A percentile compares a stretch with the other conserved stretches of the same genome.
phyloP scores from a whole-genome alignment of 352 stramenopile species.

The Pythium apleroticum region DNA sequence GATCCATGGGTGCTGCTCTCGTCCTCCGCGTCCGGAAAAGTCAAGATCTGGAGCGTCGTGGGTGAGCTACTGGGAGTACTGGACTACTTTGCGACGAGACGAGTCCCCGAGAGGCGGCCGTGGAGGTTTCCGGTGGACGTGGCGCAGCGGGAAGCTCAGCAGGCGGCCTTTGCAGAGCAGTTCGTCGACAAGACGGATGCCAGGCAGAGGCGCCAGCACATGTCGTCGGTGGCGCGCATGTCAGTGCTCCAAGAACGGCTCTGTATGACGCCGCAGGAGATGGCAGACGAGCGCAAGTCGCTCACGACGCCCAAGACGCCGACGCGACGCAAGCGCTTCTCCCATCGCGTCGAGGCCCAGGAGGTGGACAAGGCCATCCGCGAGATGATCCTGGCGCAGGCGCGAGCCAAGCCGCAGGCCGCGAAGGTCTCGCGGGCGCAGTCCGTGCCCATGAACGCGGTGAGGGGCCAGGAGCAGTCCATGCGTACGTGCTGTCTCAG shows the following conservation, averaged over 20 bases:
- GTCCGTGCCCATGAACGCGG: neutral
- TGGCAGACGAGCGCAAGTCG: conserved; percentile 20
- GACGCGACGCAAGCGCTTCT: conserved; percentile 1
- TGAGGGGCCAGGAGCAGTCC: conserved; percentile 5
- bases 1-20: conserved; percentile 50
- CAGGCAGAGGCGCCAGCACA: conserved; percentile 17
- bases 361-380: conserved; percentile 17
- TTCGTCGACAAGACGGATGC: conserved; percentile 32
- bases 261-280: conserved; percentile 39
- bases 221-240: conserved; percentile 29
- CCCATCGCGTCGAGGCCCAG: neutral
- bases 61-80: conserved; percentile 47
- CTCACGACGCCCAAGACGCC: conserved; percentile 6
- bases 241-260: conserved; percentile 54
- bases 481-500: conserved; percentile 10
- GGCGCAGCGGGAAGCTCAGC: conserved; percentile 31
- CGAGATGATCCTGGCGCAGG: conserved; percentile 9
- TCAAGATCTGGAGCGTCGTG: conserved; percentile 58
- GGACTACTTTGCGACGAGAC: conserved; percentile 67
- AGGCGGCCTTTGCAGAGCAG: conserved; percentile 41
- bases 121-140: conserved; percentile 70
- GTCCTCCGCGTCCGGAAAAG: conserved; percentile 47
- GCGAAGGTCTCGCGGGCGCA: neutral
- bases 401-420: neutral
- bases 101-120: conserved; percentile 38